Percentiles rank a stretch among this genome's conserved stretches.
Evolutionary conservation across 176 grass and related monocot species (phyloP).

Genomic region (Oryza glumipatula): DNA sequence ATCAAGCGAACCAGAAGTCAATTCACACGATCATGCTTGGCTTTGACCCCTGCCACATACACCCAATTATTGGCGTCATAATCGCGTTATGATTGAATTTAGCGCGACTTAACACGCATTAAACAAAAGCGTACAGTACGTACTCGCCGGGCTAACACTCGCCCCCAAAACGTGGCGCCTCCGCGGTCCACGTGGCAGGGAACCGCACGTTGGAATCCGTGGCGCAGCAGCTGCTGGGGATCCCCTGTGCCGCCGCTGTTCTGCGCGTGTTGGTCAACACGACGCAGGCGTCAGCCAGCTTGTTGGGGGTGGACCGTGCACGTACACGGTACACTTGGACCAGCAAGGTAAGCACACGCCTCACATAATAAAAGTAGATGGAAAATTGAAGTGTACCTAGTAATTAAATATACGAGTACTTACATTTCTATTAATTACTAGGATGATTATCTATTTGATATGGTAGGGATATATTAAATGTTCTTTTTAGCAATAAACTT

Average conservation of each 20-base stretch:
- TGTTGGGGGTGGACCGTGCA: not conserved
- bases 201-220: slow-evolving; percentile 3
- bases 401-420: too few species aligned
- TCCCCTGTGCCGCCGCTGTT: not conserved
- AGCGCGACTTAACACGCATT: slow-evolving; percentile 9
- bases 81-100: slow-evolving; percentile 33
- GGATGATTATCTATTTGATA: too few species aligned
- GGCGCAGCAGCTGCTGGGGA: not conserved
- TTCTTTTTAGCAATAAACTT: too few species aligned
- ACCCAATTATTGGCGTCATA: slow-evolving; percentile 34
- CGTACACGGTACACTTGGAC: not conserved
- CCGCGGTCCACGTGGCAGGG: not conserved
- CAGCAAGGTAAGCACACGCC: not conserved
- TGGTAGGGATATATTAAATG: too few species aligned
- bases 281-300: not conserved
- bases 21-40: not conserved
- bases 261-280: not conserved
- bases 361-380: not conserved
- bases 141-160: not conserved
- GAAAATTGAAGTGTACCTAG: not conserved
- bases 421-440: too few species aligned
- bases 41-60: not conserved
- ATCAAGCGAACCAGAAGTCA: not conserved
- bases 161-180: not conserved
- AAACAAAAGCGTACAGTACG: not conserved